Evolutionary conservation across 352 stramenopile genomes (phyloP), one percentile per base, ranked within the genome.

Genomic region (Globisporangium apiculatum): DNA sequence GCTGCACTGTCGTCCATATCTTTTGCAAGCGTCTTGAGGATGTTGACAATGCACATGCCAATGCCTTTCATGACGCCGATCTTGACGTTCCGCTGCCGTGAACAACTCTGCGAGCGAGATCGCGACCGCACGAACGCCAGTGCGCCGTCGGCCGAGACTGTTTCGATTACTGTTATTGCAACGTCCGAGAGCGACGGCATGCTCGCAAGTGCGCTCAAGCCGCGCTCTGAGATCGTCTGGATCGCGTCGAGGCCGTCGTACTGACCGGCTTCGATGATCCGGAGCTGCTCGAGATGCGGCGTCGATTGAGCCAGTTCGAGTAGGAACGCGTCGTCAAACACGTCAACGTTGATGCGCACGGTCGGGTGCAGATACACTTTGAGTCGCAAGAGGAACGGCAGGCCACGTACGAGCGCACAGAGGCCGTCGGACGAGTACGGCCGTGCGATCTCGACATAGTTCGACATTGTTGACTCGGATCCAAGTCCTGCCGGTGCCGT

Each of bases 171-270:
- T 17, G 70, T 62, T 46, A 79, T 55, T 7, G 61, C 63, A 36
- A 79, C 71, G 59, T 79, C 71, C 14, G 71, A 62, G 42, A 81
- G 60, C 58, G 74, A 58, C 36, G 58, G 50, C 67, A 80, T 76
- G 0, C 48, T 57, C 0, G 72, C 67, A 18, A 80, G 65, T 2
- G 59, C 65, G 7, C 54, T 53, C 17, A 80, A 35, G 0, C 72
- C 72, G n/a, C 51, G 40, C 53, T 67, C 62, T 7, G 59, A 64
- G 24, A 78, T 55, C 11, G 54, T 70, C 43, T 68, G 61, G 12
- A 80, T 68, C 15, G 65, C 67, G 51, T 77, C 64, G 0, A 55
- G 42, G 2, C 64, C 69, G n/a, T 60, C 50, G 46, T 75, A 77
- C 61, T 72, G 61, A 3, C 59, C 67, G 0, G 68, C 58, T 42